A percentile compares a stretch with the other conserved stretches of the same genome.
phyloP scores from a whole-genome alignment of 768 basidiomycete species.

The Tylopilus felleus region DNA sequence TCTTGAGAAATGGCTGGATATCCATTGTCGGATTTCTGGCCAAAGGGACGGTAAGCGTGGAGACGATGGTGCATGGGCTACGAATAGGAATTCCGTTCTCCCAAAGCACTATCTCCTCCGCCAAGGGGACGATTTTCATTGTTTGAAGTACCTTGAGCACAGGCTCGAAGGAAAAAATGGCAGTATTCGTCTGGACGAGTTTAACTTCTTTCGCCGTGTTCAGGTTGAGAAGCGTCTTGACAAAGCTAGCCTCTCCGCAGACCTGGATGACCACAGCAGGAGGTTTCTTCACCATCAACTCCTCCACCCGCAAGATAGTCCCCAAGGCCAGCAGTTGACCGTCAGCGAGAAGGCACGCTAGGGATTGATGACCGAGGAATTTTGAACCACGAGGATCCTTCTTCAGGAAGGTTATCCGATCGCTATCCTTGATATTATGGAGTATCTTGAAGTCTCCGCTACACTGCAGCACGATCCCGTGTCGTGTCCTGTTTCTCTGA shows the following conservation, averaged over 20 bases:
- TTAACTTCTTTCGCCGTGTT: slow-evolving; percentile 35
- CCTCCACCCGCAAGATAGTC: slow-evolving; percentile 52
- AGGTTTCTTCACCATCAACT: slow-evolving; percentile 42
- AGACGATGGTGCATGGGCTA: slow-evolving; percentile 3
- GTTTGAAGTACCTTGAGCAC: slow-evolving; percentile 55
- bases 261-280: slow-evolving; percentile 55
- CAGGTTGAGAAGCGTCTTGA: slow-evolving; percentile 39
- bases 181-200: slow-evolving; percentile 57
- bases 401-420: slow-evolving; percentile 38
- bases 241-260: slow-evolving; percentile 39
- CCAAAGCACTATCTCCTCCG: slow-evolving; percentile 55
- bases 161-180: slow-evolving; percentile 61
- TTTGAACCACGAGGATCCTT: slow-evolving; percentile 35
- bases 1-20: slow-evolving; percentile 37
- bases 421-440: slow-evolving; percentile 30
- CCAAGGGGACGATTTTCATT: slow-evolving; percentile 43
- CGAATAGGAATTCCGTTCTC: slow-evolving; percentile 23
- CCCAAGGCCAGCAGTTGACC: slow-evolving; percentile 50
- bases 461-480: slow-evolving; percentile 42
- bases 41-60: slow-evolving; percentile 30
- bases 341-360: slow-evolving; percentile 50
- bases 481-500: slow-evolving; percentile 33
- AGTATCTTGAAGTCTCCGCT: slow-evolving; percentile 37
- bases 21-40: slow-evolving; percentile 36
- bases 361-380: slow-evolving; percentile 51